phyloP scores from a whole-genome alignment of 2,329 filamentous ascomycete species.

The Aplosporella prunicola region DNA sequence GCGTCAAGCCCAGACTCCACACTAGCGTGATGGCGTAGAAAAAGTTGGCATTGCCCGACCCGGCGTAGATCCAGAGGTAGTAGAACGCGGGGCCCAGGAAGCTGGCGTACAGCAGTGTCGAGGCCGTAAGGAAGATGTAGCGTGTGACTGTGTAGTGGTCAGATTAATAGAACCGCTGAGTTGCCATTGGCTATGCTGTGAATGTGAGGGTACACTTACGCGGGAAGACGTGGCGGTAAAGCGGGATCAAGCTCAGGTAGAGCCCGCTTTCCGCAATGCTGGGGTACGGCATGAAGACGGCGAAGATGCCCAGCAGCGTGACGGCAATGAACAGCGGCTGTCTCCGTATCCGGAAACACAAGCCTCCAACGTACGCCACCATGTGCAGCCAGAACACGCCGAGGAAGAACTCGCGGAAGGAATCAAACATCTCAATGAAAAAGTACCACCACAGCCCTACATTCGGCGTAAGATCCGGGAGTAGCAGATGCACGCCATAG shows the following conservation, averaged over 20 bases:
- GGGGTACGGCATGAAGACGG: slow-evolving; percentile 95
- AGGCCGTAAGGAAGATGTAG: slow-evolving; percentile 79
- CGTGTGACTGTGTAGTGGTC: slow-evolving; percentile 57
- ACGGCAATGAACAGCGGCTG: slow-evolving; percentile 83
- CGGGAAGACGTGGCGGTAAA: slow-evolving; percentile 88
- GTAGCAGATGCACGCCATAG: slow-evolving; percentile 83
- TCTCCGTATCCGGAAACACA: slow-evolving; percentile 70
- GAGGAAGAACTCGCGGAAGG: slow-evolving; percentile 92
- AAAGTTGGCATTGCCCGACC: slow-evolving; percentile 96
- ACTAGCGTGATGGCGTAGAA: slow-evolving; percentile 99
- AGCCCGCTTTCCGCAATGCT: slow-evolving; percentile 83
- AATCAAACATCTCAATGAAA: slow-evolving; percentile 99
- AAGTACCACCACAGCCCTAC: slow-evolving; percentile 99
- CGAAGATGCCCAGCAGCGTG: slow-evolving; percentile 78
- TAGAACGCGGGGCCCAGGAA: slow-evolving; percentile 93
- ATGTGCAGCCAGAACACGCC: slow-evolving; percentile 97
- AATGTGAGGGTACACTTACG: slow-evolving; percentile 39
- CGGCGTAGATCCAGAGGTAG: slow-evolving; percentile 95
- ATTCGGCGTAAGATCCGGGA: slow-evolving; percentile 90
- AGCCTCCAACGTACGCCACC: slow-evolving; percentile 75
- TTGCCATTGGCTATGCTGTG: not conserved
- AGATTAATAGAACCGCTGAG: no score
- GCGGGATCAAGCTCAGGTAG: slow-evolving; percentile 70
- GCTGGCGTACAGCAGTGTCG: slow-evolving; percentile 76
- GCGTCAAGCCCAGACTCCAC: slow-evolving; percentile 82